Percentiles rank a stretch among this genome's conserved stretches.
These are phyloP conservation scores for Amauroascus verrucosus DNA, from an alignment of 2,329 filamentous ascomycete genomes.

Conservation along the genomic window DNA sequence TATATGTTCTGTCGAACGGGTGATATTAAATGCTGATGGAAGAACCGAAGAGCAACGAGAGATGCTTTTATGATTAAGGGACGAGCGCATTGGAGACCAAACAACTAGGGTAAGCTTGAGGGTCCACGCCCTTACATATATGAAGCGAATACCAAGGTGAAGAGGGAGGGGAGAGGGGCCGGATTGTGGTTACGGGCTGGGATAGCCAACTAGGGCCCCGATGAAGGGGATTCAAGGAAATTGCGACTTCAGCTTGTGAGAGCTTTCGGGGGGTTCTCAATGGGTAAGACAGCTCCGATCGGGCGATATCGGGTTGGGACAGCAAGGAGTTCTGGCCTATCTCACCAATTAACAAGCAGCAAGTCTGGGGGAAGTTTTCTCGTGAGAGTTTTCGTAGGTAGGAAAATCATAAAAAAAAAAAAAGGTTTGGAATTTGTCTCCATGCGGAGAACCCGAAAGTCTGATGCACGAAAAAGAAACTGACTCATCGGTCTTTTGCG, in stretches of 20 bases:
- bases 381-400: neutral
- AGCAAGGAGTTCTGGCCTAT: constrained; percentile 1
- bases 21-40: neutral
- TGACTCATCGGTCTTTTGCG: constrained; percentile 1
- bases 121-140: constrained; percentile 8
- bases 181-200: neutral
- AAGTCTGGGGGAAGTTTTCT: neutral
- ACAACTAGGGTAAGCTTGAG: constrained; percentile 3
- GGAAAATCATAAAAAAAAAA: too few relatives aligned
- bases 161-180: neutral
- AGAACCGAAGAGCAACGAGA: constrained; percentile 3
- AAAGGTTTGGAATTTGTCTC: neutral
- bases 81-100: constrained; percentile 7
- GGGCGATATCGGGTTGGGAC: constrained; percentile 10
- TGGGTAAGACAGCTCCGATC: constrained; percentile 2
- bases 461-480: constrained; percentile 3
- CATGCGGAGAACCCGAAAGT: constrained; percentile 11
- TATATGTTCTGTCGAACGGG: neutral
- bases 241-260: constrained; percentile 11
- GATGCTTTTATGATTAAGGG: constrained; percentile 4
- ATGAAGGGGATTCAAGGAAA: constrained; percentile 9
- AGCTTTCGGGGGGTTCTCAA: neutral
- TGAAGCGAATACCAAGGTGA: constrained; percentile 2
- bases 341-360: constrained; percentile 6
- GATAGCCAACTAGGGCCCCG: neutral